Evolutionary conservation across 2,329 filamentous ascomycete species (phyloP), one percentile per base, ranked within the genome.

Genomic region (Dactylellina cionopaga): DNA sequence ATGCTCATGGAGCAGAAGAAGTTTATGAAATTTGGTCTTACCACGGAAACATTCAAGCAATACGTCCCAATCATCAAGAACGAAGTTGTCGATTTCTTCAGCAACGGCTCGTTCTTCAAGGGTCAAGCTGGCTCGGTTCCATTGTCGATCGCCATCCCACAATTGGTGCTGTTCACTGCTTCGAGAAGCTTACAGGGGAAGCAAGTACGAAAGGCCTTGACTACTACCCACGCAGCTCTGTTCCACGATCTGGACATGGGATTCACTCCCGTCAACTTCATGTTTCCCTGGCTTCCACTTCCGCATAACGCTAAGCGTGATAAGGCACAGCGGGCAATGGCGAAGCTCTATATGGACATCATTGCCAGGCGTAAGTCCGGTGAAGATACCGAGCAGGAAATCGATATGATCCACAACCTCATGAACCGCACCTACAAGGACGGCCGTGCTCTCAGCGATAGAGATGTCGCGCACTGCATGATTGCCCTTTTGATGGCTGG

Each of bases 1-100:
- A 92, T 92, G 81, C 84, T 94, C 73, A 93, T 94, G 90, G 91
- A 95, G 81, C 91, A 95, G 82, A 94, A 94, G 84, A 92, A 91
- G 89, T 92, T 93, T 78, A 90, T 92, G 87, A 93, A 93, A 81
- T 87, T 90, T 77, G 90, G 89, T 74, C 87, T 93, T 59, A 92
- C 90, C 24, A 88, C 88, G 75, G 87, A 91, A 64, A 88, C 90
- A 22, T 90, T 93, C 82, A 87, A 84, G 75, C 84, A 83, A 15
- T 90, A 94, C 79, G 90, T 93, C 47, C 86, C 84, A 41, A 82
- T 92, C 78, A 92, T 94, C 80, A 86, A 87, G 74, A 81, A 84
- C 70, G 91, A 94, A 80, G 86, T 89, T 64, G 81, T 85, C 49
- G 84, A 86, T 75, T 93, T 91, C 78, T 81, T 91, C 79, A 84